Evolutionary conservation across 2,329 filamentous ascomycete genomes (phyloP).

Genomic region (Chaetomiaceae sp.): DNA sequence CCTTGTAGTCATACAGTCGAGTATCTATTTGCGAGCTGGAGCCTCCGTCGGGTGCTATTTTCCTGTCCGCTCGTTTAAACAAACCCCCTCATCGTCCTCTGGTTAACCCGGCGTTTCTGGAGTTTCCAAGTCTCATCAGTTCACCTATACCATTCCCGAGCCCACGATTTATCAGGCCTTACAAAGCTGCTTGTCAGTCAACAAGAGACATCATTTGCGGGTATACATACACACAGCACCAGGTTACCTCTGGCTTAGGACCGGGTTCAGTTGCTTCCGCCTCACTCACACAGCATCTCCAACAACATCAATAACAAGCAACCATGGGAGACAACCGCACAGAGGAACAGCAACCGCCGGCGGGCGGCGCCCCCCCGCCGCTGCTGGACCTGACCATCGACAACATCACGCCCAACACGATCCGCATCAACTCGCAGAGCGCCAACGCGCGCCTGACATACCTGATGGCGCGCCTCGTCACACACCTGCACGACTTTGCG

Average conservation of each 20-base stretch:
- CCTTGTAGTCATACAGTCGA: neutral
- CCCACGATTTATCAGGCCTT: slow-evolving; percentile 8
- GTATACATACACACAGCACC: neutral
- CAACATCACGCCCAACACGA: slow-evolving; percentile 74
- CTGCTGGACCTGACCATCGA: slow-evolving; percentile 64
- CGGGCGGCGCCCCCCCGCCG: slow-evolving; percentile 12
- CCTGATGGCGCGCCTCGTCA: slow-evolving; percentile 67
- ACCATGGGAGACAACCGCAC: neutral
- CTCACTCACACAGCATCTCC: too few species aligned
- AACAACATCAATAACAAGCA: neutral
- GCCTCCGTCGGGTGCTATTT: slow-evolving; percentile 1
- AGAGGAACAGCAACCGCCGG: neutral
- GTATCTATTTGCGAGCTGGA: neutral
- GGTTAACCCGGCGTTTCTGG: neutral
- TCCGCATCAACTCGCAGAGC: slow-evolving; percentile 69
- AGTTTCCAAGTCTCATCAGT: neutral
- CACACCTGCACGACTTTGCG: slow-evolving; percentile 77
- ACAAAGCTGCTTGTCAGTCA: neutral
- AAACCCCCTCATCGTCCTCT: neutral
- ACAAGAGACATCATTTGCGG: neutral
- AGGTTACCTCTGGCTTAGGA: too few species aligned
- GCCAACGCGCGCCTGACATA: slow-evolving; percentile 63
- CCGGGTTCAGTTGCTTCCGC: too few species aligned
- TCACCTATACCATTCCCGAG: neutral
- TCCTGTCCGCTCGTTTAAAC: neutral